Evolutionary conservation across 2,329 filamentous ascomycete species (phyloP).

Genomic region (Aspergillus cejpii): DNA sequence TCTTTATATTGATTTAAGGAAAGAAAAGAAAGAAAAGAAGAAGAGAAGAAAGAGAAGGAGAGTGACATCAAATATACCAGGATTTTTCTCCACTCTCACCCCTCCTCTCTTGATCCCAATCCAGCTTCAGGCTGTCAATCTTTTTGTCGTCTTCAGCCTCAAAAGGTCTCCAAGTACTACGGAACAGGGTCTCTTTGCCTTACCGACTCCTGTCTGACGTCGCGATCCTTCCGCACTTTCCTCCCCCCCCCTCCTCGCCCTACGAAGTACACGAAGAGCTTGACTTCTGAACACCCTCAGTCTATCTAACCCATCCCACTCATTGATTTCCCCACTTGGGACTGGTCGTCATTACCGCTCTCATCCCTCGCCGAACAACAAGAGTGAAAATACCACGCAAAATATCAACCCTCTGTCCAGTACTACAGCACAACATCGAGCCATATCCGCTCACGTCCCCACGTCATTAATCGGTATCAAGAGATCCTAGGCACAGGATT

Average conservation of each 20-base stretch:
- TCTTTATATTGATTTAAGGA: background rate
- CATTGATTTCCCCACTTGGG: slow-evolving; percentile 14
- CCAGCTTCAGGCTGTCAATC: slow-evolving; percentile 21
- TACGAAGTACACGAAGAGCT: background rate
- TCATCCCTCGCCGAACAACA: slow-evolving; percentile 2
- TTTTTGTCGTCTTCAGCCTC: slow-evolving; percentile 19
- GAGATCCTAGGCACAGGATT: slow-evolving; percentile 5
- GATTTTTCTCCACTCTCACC: slow-evolving; percentile 8
- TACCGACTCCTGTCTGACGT: slow-evolving; percentile 15
- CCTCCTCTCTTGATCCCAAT: slow-evolving; percentile 8
- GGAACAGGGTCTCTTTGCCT: slow-evolving; percentile 12
- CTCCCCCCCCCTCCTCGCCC: slow-evolving; percentile 7
- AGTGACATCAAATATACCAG: slow-evolving; percentile 9
- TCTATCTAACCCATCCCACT: slow-evolving; percentile 2
- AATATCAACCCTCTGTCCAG: slow-evolving; percentile 7
- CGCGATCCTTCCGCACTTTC: slow-evolving; percentile 14
- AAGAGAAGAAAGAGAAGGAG: slow-evolving; percentile 2
- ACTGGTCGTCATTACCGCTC: slow-evolving; percentile 5
- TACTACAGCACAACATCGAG: slow-evolving; percentile 6
- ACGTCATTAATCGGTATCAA: slow-evolving; percentile 10
- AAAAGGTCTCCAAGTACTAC: slow-evolving; percentile 3
- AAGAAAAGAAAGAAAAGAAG: slow-evolving; percentile 1
- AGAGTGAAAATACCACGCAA: background rate
- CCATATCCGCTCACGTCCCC: slow-evolving; percentile 12
- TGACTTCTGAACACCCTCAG: too few species aligned